phyloP scores from a whole-genome alignment of 2,329 filamentous ascomycete species.

The Colletotrichum endophyticum region DNA sequence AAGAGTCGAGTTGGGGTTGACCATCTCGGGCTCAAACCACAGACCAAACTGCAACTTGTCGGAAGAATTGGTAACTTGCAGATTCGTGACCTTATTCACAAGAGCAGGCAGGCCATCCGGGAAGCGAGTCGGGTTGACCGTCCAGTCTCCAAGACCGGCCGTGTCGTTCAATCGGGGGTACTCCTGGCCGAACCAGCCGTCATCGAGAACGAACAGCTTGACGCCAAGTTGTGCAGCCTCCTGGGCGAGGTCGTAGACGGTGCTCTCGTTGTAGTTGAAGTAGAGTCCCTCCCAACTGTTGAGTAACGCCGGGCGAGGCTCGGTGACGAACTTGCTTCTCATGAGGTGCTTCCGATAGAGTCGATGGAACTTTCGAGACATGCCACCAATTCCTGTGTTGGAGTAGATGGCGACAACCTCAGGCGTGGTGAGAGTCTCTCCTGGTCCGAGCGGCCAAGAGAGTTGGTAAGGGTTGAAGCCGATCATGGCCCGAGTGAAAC shows the following conservation, averaged over 20 bases:
- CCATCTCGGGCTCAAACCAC: slow-evolving; percentile 74
- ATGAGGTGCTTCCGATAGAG: slow-evolving; percentile 67
- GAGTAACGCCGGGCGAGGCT: slow-evolving; percentile 59
- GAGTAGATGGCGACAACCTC: slow-evolving; percentile 70
- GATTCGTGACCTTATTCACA: slow-evolving; percentile 53
- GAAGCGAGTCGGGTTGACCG: slow-evolving; percentile 61
- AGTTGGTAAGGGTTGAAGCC: slow-evolving; percentile 67
- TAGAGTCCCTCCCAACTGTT: slow-evolving; percentile 71
- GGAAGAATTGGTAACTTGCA: slow-evolving; percentile 51
- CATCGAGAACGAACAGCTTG: slow-evolving; percentile 69
- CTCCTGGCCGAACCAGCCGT: slow-evolving; percentile 71
- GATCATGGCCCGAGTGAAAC: slow-evolving; percentile 62
- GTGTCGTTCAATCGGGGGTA: slow-evolving; percentile 63
- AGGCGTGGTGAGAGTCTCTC: slow-evolving; percentile 63
- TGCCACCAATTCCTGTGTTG: slow-evolving; percentile 60
- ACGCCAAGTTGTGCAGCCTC: slow-evolving; percentile 63
- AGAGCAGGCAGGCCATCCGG: slow-evolving; percentile 60
- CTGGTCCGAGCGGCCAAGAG: slow-evolving; percentile 60
- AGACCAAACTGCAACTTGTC: slow-evolving; percentile 63
- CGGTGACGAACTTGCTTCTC: slow-evolving; percentile 56
- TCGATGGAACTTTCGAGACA: slow-evolving; percentile 66
- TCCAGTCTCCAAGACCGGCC: slow-evolving; percentile 68
- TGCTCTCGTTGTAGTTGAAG: slow-evolving; percentile 62
- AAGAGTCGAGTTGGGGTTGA: slow-evolving; percentile 65
- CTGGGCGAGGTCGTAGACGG: slow-evolving; percentile 58